Evolutionary conservation across 345 rosid genomes (phyloP).

Genomic region (Gossypium ekmanianum): DNA sequence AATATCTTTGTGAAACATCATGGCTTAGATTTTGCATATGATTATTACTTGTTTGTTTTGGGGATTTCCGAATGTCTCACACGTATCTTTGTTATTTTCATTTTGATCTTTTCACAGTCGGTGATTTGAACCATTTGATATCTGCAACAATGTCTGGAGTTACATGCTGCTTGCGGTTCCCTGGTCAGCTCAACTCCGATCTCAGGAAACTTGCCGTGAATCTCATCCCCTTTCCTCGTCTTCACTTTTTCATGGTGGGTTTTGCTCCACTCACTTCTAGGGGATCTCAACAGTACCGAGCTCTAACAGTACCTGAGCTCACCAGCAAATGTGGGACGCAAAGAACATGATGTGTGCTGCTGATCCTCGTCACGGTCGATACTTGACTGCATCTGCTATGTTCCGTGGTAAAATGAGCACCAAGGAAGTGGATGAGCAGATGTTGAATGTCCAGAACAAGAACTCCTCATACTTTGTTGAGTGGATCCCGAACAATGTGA

Average conservation of each 20-base stretch:
- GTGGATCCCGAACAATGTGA: slow-evolving; percentile 74
- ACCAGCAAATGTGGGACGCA: slow-evolving; percentile 80
- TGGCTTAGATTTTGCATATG: too few species aligned
- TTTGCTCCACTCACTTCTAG: slow-evolving; percentile 78
- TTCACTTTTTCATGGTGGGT: slow-evolving; percentile 78
- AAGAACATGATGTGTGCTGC: slow-evolving; percentile 88
- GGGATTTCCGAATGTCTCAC: neutral
- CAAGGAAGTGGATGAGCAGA: slow-evolving; percentile 71
- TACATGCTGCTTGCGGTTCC: slow-evolving; percentile 69
- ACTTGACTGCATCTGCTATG: slow-evolving; percentile 71
- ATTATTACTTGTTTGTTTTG: too few species aligned
- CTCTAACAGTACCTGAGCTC: slow-evolving; percentile 70
- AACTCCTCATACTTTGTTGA: slow-evolving; percentile 64
- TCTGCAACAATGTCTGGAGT: slow-evolving; percentile 77
- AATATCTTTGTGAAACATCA: neutral
- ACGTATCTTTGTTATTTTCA: neutral
- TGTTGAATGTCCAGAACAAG: slow-evolving; percentile 68
- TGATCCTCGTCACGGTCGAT: slow-evolving; percentile 68
- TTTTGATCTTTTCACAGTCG: slow-evolving; percentile 33
- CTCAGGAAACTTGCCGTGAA: slow-evolving; percentile 63
- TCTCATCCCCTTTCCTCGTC: slow-evolving; percentile 75
- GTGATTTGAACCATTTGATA: slow-evolving; percentile 64
- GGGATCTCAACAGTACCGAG: slow-evolving; percentile 72
- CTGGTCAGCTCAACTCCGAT: slow-evolving; percentile 70
- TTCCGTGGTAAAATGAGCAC: slow-evolving; percentile 81